Percentiles rank a stretch among this genome's conserved stretches.
Evolutionary conservation across 352 stramenopile genomes (phyloP).

Genomic region (Globisporangium viniferum): DNA sequence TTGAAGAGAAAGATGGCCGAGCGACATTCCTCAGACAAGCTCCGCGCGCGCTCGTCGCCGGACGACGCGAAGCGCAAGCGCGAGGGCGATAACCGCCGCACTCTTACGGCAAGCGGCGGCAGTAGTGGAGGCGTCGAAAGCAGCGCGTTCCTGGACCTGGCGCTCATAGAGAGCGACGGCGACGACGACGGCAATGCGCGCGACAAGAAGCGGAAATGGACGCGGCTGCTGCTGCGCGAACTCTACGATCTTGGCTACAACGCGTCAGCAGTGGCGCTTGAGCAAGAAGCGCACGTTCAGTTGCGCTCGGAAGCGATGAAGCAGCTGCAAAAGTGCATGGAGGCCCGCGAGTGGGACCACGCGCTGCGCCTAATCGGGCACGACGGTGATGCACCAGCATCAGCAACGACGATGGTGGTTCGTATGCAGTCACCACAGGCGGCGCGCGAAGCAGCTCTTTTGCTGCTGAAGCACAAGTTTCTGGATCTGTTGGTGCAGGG

Average conservation of each 20-base stretch:
- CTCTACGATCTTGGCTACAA: conserved; percentile 68
- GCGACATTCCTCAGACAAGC: background rate
- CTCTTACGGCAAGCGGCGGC: background rate
- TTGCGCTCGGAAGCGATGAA: conserved; percentile 57
- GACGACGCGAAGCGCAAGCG: conserved; percentile 35
- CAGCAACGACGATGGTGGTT: conserved; percentile 1
- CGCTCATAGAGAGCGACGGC: background rate
- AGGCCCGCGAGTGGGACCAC: conserved; percentile 44
- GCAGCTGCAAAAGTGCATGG: conserved; percentile 38
- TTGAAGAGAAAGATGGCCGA: conserved; percentile 8
- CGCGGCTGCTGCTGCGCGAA: conserved; percentile 66
- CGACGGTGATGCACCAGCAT: background rate
- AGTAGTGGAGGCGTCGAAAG: background rate
- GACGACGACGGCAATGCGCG: background rate
- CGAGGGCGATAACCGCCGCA: background rate
- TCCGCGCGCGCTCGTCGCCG: background rate
- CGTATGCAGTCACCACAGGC: conserved; percentile 50
- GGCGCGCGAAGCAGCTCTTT: conserved; percentile 32
- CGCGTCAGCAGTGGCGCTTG: conserved; percentile 38
- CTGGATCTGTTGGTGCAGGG: conserved; percentile 42
- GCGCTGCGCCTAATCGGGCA: conserved; percentile 40
- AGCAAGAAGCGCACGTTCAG: conserved; percentile 56
- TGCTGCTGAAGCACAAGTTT: conserved; percentile 72
- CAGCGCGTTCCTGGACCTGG: conserved; percentile 7
- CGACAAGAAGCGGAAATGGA: conserved; percentile 50